phyloP scores from a whole-genome alignment of 768 basidiomycete species.

The Gelatoporia subvermispora region DNA sequence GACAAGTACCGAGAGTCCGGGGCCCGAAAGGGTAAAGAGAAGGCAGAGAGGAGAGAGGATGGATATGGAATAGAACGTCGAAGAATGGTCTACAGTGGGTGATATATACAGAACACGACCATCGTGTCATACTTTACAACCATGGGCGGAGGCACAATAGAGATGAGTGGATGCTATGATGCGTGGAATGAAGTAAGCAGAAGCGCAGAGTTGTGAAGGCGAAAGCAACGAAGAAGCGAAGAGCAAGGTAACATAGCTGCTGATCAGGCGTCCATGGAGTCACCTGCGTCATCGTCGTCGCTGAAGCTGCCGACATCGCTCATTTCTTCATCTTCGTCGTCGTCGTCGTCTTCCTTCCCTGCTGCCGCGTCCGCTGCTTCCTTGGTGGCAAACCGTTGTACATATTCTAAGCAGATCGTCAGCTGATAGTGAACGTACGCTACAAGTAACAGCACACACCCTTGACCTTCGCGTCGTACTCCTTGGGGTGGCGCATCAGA shows the following conservation, averaged over 20 bases:
- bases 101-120: too few species aligned
- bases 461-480: slow-evolving; percentile 92
- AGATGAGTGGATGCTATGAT: neutral
- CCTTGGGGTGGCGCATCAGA: slow-evolving; percentile 95
- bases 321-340: slow-evolving; percentile 76
- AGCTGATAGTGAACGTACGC: slow-evolving; percentile 3
- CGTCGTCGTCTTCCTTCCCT: slow-evolving; percentile 59
- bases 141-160: neutral
- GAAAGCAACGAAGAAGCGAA: slow-evolving; percentile 1
- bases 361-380: slow-evolving; percentile 78
- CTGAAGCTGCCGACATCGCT: slow-evolving; percentile 83
- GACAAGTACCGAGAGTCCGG: too few species aligned
- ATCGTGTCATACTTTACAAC: neutral
- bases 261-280: slow-evolving; percentile 15
- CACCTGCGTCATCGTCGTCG: slow-evolving; percentile 46
- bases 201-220: neutral
- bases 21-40: too few species aligned
- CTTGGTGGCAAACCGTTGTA: slow-evolving; percentile 90
- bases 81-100: too few species aligned
- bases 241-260: neutral
- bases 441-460: slow-evolving; percentile 40
- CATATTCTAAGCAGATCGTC: slow-evolving; percentile 64
- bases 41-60: too few species aligned
- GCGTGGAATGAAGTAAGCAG: neutral
- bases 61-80: too few species aligned